These are phyloP conservation scores for Chenopodium suecicum DNA, from an alignment of 148 eudicot species.

Conservation along the genomic window DNA sequence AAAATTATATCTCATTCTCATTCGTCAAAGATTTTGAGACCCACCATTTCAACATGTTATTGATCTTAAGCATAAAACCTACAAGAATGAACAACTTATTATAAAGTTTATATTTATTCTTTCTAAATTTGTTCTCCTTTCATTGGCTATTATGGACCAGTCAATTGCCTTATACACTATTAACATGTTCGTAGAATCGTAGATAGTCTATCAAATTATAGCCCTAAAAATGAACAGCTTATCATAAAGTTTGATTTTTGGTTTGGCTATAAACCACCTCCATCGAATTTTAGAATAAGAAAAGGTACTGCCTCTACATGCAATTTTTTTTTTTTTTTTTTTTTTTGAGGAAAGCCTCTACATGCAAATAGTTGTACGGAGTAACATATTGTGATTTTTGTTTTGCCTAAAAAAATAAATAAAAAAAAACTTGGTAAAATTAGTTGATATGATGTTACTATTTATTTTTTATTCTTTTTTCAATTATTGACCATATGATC, in stretches of 20 bases:
- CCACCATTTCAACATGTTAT: conserved; percentile 7
- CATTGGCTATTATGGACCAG: background rate
- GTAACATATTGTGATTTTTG: background rate
- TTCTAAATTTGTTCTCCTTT: background rate
- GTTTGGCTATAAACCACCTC: background rate
- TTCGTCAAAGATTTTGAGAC: conserved; percentile 20
- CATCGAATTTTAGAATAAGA: background rate
- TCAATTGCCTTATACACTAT: background rate
- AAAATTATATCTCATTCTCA: conserved; percentile 17
- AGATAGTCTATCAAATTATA: background rate
- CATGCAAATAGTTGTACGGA: background rate
- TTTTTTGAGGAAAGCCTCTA: too few relatives aligned
- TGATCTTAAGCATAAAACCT: conserved; percentile 7
- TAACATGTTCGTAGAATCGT: background rate
- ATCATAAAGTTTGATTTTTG: too few relatives aligned
- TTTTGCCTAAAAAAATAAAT: too few relatives aligned
- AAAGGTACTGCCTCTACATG: background rate
- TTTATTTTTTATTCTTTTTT: too few relatives aligned
- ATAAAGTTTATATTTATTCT: conserved; percentile 9
- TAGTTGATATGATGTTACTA: background rate
- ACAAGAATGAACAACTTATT: conserved; percentile 4
- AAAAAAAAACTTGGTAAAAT: too few relatives aligned
- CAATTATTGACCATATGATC: too few relatives aligned
- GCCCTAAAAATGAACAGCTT: too few relatives aligned
- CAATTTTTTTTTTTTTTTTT: too few relatives aligned